Evolutionary conservation across 2,329 filamentous ascomycete genomes (phyloP).

Genomic region (Fusarium lyarnte): DNA sequence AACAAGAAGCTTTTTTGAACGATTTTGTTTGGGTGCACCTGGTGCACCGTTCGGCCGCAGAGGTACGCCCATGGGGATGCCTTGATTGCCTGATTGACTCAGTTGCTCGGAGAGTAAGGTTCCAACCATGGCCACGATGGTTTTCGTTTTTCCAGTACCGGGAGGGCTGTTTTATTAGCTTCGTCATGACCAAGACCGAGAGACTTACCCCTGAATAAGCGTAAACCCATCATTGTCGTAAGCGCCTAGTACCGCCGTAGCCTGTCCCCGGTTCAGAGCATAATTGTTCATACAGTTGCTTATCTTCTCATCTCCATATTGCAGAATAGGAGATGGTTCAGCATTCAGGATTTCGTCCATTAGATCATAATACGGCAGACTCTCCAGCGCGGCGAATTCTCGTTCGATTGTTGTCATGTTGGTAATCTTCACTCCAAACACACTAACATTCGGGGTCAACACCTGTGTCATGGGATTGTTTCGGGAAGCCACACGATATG

Average conservation of each 20-base stretch:
- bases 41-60: conserved; percentile 41
- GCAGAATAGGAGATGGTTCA: conserved; percentile 87
- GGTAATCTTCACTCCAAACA: conserved; percentile 84
- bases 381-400: conserved; percentile 91
- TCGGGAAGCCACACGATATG: conserved; percentile 80
- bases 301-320: conserved; percentile 79
- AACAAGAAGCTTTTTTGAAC: conserved; percentile 85
- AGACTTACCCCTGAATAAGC: conserved; percentile 82
- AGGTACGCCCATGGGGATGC: conserved; percentile 46
- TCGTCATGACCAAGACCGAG: background rate
- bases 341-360: conserved; percentile 91
- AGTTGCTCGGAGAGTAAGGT: conserved; percentile 65
- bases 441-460: conserved; percentile 74
- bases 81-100: conserved; percentile 47
- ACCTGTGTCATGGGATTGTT: conserved; percentile 69
- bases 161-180: conserved; percentile 71
- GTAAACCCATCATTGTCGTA: conserved; percentile 98
- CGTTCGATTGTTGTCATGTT: conserved; percentile 95
- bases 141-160: conserved; percentile 98
- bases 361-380: conserved; percentile 93
- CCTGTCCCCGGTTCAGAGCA: conserved; percentile 86
- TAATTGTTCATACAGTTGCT: conserved; percentile 78
- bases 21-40: conserved; percentile 41
- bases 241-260: conserved; percentile 89
- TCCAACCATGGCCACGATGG: conserved; percentile 95